Conservation (phyloP, 176 grass and related monocot genomes). For the Phoenix roebelenii region DNA sequence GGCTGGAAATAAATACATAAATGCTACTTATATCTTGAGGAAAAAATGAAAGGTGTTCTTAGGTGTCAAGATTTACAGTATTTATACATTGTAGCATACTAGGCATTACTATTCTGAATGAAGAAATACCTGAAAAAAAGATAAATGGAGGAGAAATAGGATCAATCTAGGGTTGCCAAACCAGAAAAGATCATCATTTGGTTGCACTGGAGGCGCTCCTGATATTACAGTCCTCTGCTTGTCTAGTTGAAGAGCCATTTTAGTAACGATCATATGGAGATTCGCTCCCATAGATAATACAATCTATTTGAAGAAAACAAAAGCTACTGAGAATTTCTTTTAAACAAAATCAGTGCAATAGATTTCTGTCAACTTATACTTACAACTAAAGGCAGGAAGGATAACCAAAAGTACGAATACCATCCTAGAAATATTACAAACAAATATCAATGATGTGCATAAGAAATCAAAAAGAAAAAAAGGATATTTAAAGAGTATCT, state of each 20-base stretch:
- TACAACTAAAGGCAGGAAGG: constrained; percentile 9
- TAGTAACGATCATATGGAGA: constrained; percentile 9
- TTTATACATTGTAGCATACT: no score
- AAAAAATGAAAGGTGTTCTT: no score
- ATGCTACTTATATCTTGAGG: no score
- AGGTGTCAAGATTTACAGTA: no score
- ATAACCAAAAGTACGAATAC: constrained; percentile 20
- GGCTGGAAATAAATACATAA: no score
- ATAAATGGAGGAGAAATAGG: constrained; percentile 6
- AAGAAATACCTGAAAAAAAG: constrained; percentile 13
- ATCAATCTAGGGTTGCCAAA: constrained; percentile 5
- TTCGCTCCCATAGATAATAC: constrained; percentile 9
- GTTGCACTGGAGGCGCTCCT: constrained; percentile 6
- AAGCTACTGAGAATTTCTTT: background rate
- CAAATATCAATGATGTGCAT: background rate
- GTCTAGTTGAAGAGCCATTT: constrained; percentile 5
- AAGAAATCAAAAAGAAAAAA: background rate
- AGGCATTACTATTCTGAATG: no score
- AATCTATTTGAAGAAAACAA: background rate
- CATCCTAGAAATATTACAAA: background rate
- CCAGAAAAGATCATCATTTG: constrained; percentile 15
- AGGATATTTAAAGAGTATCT: background rate
- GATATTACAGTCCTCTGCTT: background rate
- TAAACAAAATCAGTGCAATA: no score
- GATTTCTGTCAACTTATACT: background rate